Evolutionary conservation across 2,329 filamentous ascomycete genomes (phyloP).

Genomic region (Fusarium sp.): DNA sequence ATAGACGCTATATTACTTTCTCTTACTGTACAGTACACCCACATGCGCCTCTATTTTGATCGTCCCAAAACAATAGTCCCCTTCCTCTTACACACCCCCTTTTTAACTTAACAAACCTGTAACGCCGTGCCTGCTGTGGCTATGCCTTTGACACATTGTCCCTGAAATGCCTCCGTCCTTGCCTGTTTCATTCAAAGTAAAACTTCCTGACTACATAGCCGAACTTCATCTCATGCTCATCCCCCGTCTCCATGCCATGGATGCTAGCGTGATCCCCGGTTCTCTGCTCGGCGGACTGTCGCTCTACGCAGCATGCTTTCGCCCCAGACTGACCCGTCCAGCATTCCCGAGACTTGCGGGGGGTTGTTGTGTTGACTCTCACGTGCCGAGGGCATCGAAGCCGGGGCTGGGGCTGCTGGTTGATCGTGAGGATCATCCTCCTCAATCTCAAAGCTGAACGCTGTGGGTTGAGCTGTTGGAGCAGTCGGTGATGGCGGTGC

Average conservation of each 20-base stretch:
- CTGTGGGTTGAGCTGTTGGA: constrained; percentile 61
- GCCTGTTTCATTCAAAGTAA: constrained; percentile 17
- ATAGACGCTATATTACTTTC: background rate
- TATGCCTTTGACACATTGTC: constrained; percentile 10
- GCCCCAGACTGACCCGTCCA: constrained; percentile 92
- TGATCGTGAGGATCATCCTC: constrained; percentile 51
- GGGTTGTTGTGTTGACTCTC: constrained; percentile 63
- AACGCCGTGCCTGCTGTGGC: constrained; percentile 36
- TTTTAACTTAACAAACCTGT: constrained; percentile 20
- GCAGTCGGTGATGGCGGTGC: constrained; percentile 51
- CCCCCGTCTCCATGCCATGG: constrained; percentile 41
- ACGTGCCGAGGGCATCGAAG: constrained; percentile 62
- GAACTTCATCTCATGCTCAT: constrained; percentile 25
- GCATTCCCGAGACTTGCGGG: constrained; percentile 83
- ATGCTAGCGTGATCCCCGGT: constrained; percentile 45
- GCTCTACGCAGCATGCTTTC: constrained; percentile 92
- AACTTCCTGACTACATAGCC: background rate
- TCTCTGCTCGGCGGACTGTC: constrained; percentile 65
- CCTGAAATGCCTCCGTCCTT: constrained; percentile 3
- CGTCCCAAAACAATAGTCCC: constrained; percentile 8
- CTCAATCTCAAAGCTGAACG: constrained; percentile 69
- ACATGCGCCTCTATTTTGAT: constrained; percentile 28
- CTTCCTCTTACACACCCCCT: constrained; percentile 2
- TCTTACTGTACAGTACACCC: constrained; percentile 11
- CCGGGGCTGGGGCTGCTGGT: constrained; percentile 49